phyloP scores from a whole-genome alignment of 2,329 filamentous ascomycete species.

The Tricladium varicosporioides region DNA sequence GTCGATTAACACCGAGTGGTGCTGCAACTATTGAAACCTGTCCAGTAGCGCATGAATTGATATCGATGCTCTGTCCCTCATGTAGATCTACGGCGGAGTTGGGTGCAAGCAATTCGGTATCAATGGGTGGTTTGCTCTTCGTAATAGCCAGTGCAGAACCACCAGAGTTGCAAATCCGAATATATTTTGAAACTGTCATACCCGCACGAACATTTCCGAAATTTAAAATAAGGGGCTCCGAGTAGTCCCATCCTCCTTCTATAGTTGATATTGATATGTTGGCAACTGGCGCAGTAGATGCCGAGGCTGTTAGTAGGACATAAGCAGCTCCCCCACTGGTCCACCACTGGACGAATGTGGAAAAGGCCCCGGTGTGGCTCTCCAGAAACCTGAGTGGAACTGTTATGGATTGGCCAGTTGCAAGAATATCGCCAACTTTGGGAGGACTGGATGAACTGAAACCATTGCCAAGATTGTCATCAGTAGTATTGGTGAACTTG shows the following conservation, averaged over 20 bases:
- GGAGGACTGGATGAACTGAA: conserved; percentile 35
- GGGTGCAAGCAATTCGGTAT: conserved; percentile 34
- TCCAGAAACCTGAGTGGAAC: conserved; percentile 37
- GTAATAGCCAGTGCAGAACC: conserved; percentile 38
- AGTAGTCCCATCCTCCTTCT: conserved; percentile 36
- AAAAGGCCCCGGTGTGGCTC: conserved; percentile 33
- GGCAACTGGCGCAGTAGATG: conserved; percentile 36
- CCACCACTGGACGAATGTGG: conserved; percentile 37
- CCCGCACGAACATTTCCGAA: conserved; percentile 37
- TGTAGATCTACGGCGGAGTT: conserved; percentile 34
- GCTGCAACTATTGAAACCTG: conserved; percentile 35
- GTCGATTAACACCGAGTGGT: conserved; percentile 33
- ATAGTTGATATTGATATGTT: conserved; percentile 36
- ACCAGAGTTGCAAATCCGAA: conserved; percentile 39
- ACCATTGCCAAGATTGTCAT: conserved; percentile 32
- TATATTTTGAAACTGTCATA: conserved; percentile 29
- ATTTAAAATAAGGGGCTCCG: conserved; percentile 25
- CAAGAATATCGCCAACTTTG: conserved; percentile 31
- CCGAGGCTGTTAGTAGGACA: conserved; percentile 35
- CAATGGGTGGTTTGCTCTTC: conserved; percentile 38
- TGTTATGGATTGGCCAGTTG: conserved; percentile 32
- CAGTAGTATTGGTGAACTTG: conserved; percentile 34
- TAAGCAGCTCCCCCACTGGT: conserved; percentile 36
- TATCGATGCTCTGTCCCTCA: conserved; percentile 36
- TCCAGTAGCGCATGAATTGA: conserved; percentile 32